Base-by-base conservation (phyloP, 2,329 filamentous ascomycete genomes). In the Microsporum ferrugineum region DNA sequence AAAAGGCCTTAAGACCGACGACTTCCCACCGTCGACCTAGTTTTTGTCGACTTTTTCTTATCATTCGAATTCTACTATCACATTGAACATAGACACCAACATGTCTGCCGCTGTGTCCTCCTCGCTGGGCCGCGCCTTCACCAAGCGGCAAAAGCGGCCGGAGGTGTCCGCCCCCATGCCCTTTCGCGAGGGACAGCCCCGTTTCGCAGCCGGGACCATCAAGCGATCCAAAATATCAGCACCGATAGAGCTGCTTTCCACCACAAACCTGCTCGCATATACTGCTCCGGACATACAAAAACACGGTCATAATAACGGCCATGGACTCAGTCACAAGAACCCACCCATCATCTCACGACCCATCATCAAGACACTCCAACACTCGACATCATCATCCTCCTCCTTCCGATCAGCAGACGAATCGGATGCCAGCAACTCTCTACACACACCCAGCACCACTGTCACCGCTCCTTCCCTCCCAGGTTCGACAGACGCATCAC, bases 231-330 rank as follows among this genome's bases (percentile, higher is more conserved):
- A 76, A 64, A 99, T 99, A 71, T 99, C 94, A 0, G 84, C 82
- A 2, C 94, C 94, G 0, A 82, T 96, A 59, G 86, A 91, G 74
- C 82, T 99, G 65, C 80, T 96, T 57, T 95, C 94, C 63, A 96
- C 92, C 3, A 97, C 94, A 67, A 99, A 97, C 75, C 90, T 95
- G 83, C 86, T 96, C 60, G 91, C 90, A 5, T 96, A 96, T 81
- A 92, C 92, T 71, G 91, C 94, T 7, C 92, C 92, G 58, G 88
- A 96, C 71, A 85, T 96, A 64, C 61, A 58, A 5, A n/a, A 31
- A 45, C 61, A 58, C 49, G 29, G 31, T n/a, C 23, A 38, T 29
- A 33, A 17, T 43, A 55, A 49, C 27, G 23, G 4, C 12, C 36
- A n/a, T 43, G 36, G 17, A 27, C 61, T 62, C 61, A 33, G 57